Evolutionary conservation across 129 eudicot genomes (phyloP).

Genomic region (Tanacetum coccineum): DNA sequence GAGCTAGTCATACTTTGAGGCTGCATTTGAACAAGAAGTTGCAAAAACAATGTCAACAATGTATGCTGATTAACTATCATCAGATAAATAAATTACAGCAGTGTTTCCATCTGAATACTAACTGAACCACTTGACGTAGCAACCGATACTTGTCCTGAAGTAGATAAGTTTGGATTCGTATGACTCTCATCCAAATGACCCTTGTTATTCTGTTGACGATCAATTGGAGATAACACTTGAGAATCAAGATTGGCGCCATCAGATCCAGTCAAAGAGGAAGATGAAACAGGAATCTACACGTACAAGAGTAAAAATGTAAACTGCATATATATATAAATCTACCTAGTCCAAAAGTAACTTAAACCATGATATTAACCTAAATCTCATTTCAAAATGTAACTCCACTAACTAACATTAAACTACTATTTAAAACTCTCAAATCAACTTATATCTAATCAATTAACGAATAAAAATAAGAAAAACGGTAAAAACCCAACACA

Average conservation of each 20-base stretch:
- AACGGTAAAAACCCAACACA: neutral
- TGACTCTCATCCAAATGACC: slow-evolving; percentile 19
- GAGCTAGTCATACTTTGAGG: too few species aligned
- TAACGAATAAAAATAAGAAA: neutral
- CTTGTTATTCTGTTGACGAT: slow-evolving; percentile 36
- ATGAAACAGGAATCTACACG: slow-evolving; percentile 29
- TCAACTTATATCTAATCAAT: neutral
- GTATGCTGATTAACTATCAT: too few species aligned
- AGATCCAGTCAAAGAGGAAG: slow-evolving; percentile 38
- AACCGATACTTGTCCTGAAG: slow-evolving; percentile 28
- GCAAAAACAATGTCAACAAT: too few species aligned
- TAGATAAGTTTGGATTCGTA: slow-evolving; percentile 36
- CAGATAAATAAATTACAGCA: too few species aligned
- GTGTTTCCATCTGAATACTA: too few species aligned
- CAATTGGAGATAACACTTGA: slow-evolving; percentile 43
- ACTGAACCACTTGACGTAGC: neutral
- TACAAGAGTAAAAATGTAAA: neutral
- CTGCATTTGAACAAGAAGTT: too few species aligned
- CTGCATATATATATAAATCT: too few species aligned
- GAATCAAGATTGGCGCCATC: slow-evolving; percentile 29
- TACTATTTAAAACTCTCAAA: neutral
- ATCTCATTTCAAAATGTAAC: too few species aligned
- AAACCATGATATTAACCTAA: too few species aligned
- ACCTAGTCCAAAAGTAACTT: too few species aligned
- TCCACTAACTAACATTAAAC: too few species aligned